A percentile compares a stretch with the other conserved stretches of the same genome.
These are phyloP conservation scores for Microsporum audouinii DNA, from an alignment of 2,329 filamentous ascomycete species.

Conservation along the genomic window DNA sequence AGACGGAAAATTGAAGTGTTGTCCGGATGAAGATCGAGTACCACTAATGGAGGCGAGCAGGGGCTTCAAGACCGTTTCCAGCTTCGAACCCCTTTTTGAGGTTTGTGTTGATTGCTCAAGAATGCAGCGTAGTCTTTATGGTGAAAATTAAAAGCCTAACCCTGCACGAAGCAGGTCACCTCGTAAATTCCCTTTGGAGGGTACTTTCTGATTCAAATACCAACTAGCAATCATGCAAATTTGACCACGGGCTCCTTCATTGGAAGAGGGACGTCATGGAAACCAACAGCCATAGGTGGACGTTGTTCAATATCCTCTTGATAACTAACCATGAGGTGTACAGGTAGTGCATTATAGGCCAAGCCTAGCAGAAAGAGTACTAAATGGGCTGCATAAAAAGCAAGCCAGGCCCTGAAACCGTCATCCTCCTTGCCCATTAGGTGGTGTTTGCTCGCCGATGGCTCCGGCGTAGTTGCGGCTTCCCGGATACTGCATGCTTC, in stretches of 20 bases:
- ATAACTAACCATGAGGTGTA: background rate
- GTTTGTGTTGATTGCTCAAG: background rate
- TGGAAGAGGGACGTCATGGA: background rate
- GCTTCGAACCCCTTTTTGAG: background rate
- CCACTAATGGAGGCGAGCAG: background rate
- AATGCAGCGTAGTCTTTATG: background rate
- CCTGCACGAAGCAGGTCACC: background rate
- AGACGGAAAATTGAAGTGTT: background rate
- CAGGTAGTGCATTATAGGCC: background rate
- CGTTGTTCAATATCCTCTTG: background rate
- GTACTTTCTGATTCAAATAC: background rate
- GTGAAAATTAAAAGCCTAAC: too few species aligned
- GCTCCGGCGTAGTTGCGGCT: slow-evolving; percentile 2
- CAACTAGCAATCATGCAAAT: background rate
- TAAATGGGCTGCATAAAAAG: background rate
- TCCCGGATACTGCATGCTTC: background rate
- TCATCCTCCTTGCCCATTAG: slow-evolving; percentile 40
- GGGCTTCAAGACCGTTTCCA: background rate
- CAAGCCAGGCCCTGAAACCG: background rate
- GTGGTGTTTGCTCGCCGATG: slow-evolving; percentile 36
- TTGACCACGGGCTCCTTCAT: background rate
- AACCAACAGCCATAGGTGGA: background rate
- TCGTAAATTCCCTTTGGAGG: background rate
- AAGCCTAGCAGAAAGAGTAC: background rate
- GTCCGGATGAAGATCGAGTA: background rate